phyloP scores from a whole-genome alignment of 2,329 filamentous ascomycete species.

The Ophiocordyceps camponoti-saundersi region DNA sequence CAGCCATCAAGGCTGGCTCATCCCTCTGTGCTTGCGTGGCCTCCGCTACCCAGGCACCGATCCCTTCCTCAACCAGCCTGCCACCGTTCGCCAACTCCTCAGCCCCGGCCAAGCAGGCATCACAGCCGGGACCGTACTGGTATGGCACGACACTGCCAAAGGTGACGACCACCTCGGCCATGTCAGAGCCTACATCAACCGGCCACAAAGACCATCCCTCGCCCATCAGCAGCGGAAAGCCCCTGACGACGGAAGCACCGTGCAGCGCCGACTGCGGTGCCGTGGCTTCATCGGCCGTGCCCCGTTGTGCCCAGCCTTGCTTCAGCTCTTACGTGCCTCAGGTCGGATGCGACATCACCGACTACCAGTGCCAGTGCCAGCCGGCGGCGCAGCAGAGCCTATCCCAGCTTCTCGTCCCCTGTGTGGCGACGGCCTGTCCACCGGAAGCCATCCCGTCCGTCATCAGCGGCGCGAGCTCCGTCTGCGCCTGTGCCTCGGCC shows the following conservation, averaged over 20 bases:
- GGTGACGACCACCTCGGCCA: background rate
- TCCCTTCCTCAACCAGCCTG: background rate
- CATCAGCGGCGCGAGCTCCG: constrained; percentile 9
- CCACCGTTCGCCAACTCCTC: background rate
- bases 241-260: background rate
- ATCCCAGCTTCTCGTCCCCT: constrained; percentile 10
- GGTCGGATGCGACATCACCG: constrained; percentile 9
- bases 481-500: constrained; percentile 7
- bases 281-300: constrained; percentile 10
- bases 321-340: constrained; percentile 9
- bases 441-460: constrained; percentile 8
- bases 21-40: constrained; percentile 7
- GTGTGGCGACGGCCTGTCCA: constrained; percentile 11
- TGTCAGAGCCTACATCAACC: background rate
- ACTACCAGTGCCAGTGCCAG: constrained; percentile 13
- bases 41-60: constrained; percentile 1
- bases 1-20: constrained; percentile 6
- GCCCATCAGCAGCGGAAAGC: background rate
- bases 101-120: background rate
- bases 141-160: background rate
- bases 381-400: constrained; percentile 8
- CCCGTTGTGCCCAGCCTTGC: constrained; percentile 10
- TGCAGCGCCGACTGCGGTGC: constrained; percentile 8
- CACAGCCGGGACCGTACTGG: background rate
- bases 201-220: background rate